These are phyloP conservation scores for Ananas comosus DNA, from an alignment of 176 grass and related monocot genomes.

Conservation along the genomic window DNA sequence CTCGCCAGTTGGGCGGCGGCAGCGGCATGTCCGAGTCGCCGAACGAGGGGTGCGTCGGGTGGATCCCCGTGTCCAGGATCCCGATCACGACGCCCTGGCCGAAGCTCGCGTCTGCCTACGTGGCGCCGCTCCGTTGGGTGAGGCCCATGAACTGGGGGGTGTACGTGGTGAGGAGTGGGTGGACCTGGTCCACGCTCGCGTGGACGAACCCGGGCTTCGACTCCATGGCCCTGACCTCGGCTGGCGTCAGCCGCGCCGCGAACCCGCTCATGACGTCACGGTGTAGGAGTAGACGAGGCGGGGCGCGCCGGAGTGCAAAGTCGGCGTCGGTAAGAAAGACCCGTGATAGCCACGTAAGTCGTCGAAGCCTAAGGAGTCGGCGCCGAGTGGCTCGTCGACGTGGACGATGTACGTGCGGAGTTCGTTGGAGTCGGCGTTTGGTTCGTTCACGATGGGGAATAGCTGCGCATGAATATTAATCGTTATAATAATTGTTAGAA, in stretches of 20 bases:
- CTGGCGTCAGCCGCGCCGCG: constrained; percentile 36
- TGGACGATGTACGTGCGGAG: too few relatives aligned
- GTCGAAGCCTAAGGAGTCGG: too few relatives aligned
- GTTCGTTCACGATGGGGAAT: too few relatives aligned
- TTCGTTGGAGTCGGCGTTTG: too few relatives aligned
- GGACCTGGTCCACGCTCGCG: neutral
- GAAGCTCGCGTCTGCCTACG: constrained; percentile 28
- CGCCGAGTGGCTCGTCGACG: too few relatives aligned
- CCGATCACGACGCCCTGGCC: constrained; percentile 46
- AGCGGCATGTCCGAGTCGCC: constrained; percentile 25
- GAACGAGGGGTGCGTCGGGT: constrained; percentile 47
- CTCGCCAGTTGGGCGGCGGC: constrained; percentile 50
- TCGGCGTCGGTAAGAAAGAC: constrained; percentile 35
- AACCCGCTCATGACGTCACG: constrained; percentile 61
- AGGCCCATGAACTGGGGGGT: constrained; percentile 27
- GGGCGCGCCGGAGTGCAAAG: constrained; percentile 21
- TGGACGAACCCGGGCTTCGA: neutral
- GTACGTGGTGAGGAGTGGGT: neutral
- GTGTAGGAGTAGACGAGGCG: constrained; percentile 66
- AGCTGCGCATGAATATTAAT: too few relatives aligned
- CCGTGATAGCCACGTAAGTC: constrained; percentile 45
- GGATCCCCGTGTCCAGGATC: constrained; percentile 48
- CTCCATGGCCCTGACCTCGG: constrained; percentile 35
- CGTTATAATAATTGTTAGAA: too few relatives aligned
- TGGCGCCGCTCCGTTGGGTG: neutral